Conservation (phyloP, 371 early-diverging fungal species). For the Mucor mucedo region DNA sequence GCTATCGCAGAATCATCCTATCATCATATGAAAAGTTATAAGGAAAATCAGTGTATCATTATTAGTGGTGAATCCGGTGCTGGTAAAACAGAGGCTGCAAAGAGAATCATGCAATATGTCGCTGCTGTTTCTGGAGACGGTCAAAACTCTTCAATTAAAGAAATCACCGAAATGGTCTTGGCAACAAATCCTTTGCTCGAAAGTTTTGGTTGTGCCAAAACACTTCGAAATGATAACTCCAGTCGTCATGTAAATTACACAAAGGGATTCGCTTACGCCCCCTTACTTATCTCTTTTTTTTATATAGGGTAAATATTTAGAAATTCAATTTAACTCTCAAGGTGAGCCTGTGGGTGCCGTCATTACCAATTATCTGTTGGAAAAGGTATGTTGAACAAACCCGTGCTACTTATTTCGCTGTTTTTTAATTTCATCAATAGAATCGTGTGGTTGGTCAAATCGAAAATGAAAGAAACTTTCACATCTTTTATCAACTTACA, state of each 20-base stretch:
- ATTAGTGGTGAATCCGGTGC: slow-evolving; percentile 92
- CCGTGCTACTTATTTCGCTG: too few relatives aligned
- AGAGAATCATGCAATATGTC: slow-evolving; percentile 95
- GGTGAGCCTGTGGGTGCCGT: slow-evolving; percentile 97
- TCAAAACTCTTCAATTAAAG: slow-evolving; percentile 77
- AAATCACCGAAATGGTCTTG: slow-evolving; percentile 95
- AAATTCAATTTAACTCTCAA: slow-evolving; percentile 93
- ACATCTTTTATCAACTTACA: slow-evolving; percentile 94
- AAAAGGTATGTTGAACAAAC: slow-evolving; percentile 72
- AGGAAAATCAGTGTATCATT: slow-evolving; percentile 98
- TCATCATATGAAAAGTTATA: slow-evolving; percentile 95
- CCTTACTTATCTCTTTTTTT: slow-evolving; percentile 2
- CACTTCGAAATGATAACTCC: slow-evolving; percentile 98
- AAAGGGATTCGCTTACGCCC: background rate
- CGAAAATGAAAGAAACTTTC: slow-evolving; percentile 96
- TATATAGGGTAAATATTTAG: slow-evolving; percentile 91
- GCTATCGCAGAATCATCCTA: slow-evolving; percentile 87
- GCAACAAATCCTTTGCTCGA: slow-evolving; percentile 98
- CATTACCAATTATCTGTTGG: slow-evolving; percentile 98
- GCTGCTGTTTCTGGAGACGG: slow-evolving; percentile 85
- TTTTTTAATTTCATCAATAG: slow-evolving; percentile 31
- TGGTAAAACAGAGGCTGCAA: slow-evolving; percentile 94
- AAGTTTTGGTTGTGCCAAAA: slow-evolving; percentile 99
- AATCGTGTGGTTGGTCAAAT: slow-evolving; percentile 96
- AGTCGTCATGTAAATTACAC: slow-evolving; percentile 86